A percentile compares a stretch with the other conserved stretches of the same genome.
Evolutionary conservation across 768 basidiomycete genomes (phyloP).

Genomic region (Amyloporia xantha): DNA sequence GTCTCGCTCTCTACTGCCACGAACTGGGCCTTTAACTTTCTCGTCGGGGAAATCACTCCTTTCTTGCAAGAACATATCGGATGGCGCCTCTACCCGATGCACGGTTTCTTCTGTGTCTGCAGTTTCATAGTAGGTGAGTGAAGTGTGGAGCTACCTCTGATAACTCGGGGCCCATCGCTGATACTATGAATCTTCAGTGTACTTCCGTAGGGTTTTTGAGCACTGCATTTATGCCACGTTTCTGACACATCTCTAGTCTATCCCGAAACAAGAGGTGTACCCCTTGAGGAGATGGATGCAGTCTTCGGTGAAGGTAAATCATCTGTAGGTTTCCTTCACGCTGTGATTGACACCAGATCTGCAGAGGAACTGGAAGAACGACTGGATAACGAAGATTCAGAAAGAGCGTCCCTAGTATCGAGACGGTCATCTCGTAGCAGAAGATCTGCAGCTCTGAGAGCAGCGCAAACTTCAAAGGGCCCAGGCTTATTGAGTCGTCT

Average conservation of each 20-base stretch:
- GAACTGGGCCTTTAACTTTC: constrained; percentile 78
- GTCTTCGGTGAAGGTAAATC: constrained; percentile 81
- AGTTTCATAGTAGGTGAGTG: constrained; percentile 72
- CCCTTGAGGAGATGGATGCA: constrained; percentile 86
- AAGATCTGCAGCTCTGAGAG: constrained; percentile 25
- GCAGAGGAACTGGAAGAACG: constrained; percentile 48
- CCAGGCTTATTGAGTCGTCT: constrained; percentile 47
- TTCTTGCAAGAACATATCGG: constrained; percentile 79
- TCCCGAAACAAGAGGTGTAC: constrained; percentile 82
- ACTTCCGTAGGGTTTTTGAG: constrained; percentile 64
- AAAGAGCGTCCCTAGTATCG: constrained; percentile 52
- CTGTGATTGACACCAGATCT: neutral
- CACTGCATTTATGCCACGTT: neutral
- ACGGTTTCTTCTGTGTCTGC: constrained; percentile 85
- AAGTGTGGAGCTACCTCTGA: constrained; percentile 2
- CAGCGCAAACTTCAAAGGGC: constrained; percentile 16
- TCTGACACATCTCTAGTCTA: constrained; percentile 47
- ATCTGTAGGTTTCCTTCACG: neutral
- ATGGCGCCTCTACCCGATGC: constrained; percentile 95
- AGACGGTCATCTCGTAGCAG: constrained; percentile 25
- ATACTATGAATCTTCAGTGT: constrained; percentile 37
- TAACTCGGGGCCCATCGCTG: neutral
- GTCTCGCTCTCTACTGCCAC: constrained; percentile 92
- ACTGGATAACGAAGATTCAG: constrained; percentile 56
- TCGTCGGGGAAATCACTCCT: constrained; percentile 86